Base-by-base conservation (phyloP, 1,284 basidiomycete genomes). In the Rhizoctonia solani region DNA sequence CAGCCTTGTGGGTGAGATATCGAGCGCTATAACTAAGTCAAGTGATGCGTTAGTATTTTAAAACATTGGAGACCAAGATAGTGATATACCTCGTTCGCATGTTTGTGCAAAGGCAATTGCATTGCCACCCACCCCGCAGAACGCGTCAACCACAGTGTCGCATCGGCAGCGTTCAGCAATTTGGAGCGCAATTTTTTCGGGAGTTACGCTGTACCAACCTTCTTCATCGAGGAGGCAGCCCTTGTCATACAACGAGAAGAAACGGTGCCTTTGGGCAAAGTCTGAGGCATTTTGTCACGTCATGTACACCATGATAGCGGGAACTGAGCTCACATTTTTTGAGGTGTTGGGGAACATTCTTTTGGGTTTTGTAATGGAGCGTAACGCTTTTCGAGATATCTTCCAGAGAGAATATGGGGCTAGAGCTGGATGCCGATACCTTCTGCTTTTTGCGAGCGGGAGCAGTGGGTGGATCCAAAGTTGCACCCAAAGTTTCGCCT, bases 61-160 rank as follows among this genome's bases (percentile, higher is more conserved):
- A 39, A 8, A 16, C 37, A 39, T n/a, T n/a, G n/a, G n/a, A 39
- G 16, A 8, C 16, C 37, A 39, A 39, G 37, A 8, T 39, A 16
- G 8, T 8, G 9, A 8, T 16, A 39, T 39, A 93, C 92, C 92
- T 76, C 88, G 81, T 76, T 95, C 89, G 77, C 95, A 98, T 1
- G 95, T 97, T 75, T 90, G 86, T 0, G 97, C 97, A 77, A 99
- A 98, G 9, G 95, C 93, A 67, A 99, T 99, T 0, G 95, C 87
- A 74, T 99, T 99, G 2, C 97, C 97, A 8, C 97, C 97, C 0
- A 98, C 95, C 0, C 97, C 97, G 74, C 95, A 98, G 75, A 98
- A 99, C 0, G 94, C 93, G 74, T 99, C 97, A 27, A 96, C 80
- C 55, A 95, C 81, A 1, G 87, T 88, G 72, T 87, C 87, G 72